These are phyloP conservation scores for Talinum fruticosum DNA, from an alignment of 148 eudicot genomes.

Conservation along the genomic window DNA sequence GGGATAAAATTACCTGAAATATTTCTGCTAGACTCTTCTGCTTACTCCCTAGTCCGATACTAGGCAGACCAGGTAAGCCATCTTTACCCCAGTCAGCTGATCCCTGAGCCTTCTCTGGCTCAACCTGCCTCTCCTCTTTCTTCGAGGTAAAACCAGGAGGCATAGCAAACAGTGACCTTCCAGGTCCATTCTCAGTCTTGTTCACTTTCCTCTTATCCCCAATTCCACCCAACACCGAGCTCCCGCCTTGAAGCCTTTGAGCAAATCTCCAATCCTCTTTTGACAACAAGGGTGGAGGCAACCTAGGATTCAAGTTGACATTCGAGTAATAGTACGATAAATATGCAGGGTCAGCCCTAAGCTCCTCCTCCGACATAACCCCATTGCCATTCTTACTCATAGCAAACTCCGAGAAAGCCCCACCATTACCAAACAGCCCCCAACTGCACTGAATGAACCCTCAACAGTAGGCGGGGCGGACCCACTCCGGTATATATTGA, in stretches of 20 bases:
- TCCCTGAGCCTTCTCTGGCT: conserved; percentile 42
- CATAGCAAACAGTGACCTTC: conserved; percentile 56
- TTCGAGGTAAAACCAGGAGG: conserved; percentile 88
- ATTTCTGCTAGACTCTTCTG: conserved; percentile 94
- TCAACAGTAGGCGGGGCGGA: conserved; percentile 99
- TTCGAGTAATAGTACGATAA: conserved; percentile 79
- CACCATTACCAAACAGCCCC: conserved; percentile 46
- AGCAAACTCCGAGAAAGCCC: conserved; percentile 49
- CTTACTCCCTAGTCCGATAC: conserved; percentile 82
- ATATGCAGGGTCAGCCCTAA: conserved; percentile 95
- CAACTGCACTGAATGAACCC: conserved; percentile 88
- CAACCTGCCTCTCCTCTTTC: conserved; percentile 70
- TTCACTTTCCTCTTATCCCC: conserved; percentile 83
- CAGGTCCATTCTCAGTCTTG: conserved; percentile 55
- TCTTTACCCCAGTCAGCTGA: conserved; percentile 92
- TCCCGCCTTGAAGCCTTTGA: conserved; percentile 84
- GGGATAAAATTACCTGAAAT: conserved; percentile 65
- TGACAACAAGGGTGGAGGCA: conserved; percentile 83
- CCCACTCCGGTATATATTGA: conserved; percentile 85
- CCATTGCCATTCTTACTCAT: conserved; percentile 48
- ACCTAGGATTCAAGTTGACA: conserved; percentile 89
- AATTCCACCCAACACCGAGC: conserved; percentile 70
- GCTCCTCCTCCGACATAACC: conserved; percentile 75
- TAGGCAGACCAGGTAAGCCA: conserved; percentile 94
- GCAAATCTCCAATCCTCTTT: conserved; percentile 90